Evolutionary conservation across 2,329 filamentous ascomycete species (phyloP).

Genomic region (Calonectria pteridis): DNA sequence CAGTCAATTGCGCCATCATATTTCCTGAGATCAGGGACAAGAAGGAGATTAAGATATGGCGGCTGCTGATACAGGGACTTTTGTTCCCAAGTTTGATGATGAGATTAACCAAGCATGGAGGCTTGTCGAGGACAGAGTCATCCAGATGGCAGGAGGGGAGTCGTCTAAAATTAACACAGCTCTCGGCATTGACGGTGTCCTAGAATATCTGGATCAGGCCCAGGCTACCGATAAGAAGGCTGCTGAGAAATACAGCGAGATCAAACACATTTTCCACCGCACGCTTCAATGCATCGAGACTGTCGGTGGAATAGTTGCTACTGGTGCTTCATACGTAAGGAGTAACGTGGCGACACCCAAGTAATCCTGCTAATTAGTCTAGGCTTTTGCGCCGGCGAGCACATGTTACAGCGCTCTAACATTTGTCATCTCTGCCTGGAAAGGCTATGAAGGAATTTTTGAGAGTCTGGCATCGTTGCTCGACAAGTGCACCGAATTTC

Average conservation of each 20-base stretch:
- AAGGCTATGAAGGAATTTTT: conserved; percentile 51
- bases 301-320: conserved; percentile 49
- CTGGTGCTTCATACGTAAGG: conserved; percentile 41
- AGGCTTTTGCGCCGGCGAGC: conserved; percentile 50
- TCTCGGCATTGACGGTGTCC: conserved; percentile 46
- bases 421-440: conserved; percentile 52
- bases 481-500: conserved; percentile 50
- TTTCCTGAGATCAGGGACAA: neutral
- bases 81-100: conserved; percentile 1
- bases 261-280: conserved; percentile 44
- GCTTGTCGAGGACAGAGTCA: conserved; percentile 48
- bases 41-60: neutral
- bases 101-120: conserved; percentile 50
- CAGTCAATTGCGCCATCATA: neutral
- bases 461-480: conserved; percentile 48
- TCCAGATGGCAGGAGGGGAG: conserved; percentile 49
- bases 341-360: no score
- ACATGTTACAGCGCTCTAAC: conserved; percentile 53
- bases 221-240: conserved; percentile 45
- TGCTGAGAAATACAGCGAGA: conserved; percentile 44
- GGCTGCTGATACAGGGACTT: neutral
- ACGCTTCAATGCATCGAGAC: conserved; percentile 51
- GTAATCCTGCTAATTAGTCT: neutral
- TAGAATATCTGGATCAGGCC: conserved; percentile 45
- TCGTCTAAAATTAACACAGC: conserved; percentile 39